phyloP scores from a whole-genome alignment of 495 filamentous ascomycete species.

The Neurospora sp. region DNA sequence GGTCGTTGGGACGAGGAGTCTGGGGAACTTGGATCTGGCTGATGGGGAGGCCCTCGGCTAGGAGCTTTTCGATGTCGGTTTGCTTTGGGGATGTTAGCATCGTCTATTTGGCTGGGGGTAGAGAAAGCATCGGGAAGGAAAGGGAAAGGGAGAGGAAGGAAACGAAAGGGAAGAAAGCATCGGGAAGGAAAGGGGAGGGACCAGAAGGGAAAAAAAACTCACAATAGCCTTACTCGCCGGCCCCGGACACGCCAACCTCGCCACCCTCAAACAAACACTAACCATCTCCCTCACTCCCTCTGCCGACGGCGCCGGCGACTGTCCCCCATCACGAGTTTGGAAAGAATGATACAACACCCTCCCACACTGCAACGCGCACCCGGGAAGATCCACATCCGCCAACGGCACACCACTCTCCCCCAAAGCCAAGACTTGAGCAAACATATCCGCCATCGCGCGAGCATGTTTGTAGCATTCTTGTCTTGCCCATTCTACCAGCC shows the following conservation, averaged over 20 bases:
- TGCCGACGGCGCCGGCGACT: slow-evolving; percentile 14
- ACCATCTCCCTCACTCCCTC: slow-evolving; percentile 22
- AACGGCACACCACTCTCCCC: slow-evolving; percentile 27
- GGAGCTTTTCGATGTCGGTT: slow-evolving; percentile 35
- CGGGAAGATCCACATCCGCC: slow-evolving; percentile 37
- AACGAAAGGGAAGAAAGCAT: too few species aligned
- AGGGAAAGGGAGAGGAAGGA: not conserved
- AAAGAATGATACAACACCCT: slow-evolving; percentile 30
- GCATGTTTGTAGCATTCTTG: slow-evolving; percentile 36
- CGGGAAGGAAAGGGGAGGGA: not conserved
- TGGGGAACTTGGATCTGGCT: slow-evolving; percentile 3
- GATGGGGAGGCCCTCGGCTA: slow-evolving; percentile 23
- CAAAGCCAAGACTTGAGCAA: slow-evolving; percentile 31
- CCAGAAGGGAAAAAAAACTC: slow-evolving; percentile 10
- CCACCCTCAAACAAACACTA: slow-evolving; percentile 18
- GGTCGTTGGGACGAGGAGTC: not conserved
- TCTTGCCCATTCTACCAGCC: not conserved
- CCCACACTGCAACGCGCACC: slow-evolving; percentile 38
- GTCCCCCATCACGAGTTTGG: slow-evolving; percentile 8
- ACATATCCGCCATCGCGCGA: slow-evolving; percentile 37
- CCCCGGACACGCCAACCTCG: slow-evolving; percentile 16
- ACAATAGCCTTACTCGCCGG: slow-evolving; percentile 31
- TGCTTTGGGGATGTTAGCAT: slow-evolving; percentile 22
- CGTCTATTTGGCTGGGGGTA: not conserved
- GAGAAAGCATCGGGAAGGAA: not conserved